Conservation (phyloP, 2,329 filamentous ascomycete genomes). For the Purpureocillium lavendulum region DNA sequence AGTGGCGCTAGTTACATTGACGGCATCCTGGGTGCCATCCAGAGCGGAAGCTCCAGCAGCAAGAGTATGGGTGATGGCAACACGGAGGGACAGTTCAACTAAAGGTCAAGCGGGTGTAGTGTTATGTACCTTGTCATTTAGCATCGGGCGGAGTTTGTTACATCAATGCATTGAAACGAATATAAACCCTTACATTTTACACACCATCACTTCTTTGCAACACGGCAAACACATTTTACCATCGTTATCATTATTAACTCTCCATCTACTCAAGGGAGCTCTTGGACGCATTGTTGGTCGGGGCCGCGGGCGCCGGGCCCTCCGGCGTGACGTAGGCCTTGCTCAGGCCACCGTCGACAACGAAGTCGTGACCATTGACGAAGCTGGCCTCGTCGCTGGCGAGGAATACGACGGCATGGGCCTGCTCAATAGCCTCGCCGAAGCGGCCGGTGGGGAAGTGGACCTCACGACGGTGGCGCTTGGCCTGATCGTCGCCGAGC, state of each 20-base stretch:
- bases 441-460: conserved; percentile 87
- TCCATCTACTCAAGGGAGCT: conserved; percentile 28
- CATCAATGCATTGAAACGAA: not conserved
- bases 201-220: too few relatives aligned
- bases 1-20: conserved; percentile 66
- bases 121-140: not conserved
- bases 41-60: conserved; percentile 81
- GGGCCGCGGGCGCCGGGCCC: conserved; percentile 44
- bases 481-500: conserved; percentile 78
- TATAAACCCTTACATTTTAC: too few relatives aligned
- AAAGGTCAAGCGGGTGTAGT: conserved; percentile 1
- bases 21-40: conserved; percentile 80
- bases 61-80: conserved; percentile 95
- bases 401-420: conserved; percentile 79
- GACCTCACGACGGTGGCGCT: conserved; percentile 74
- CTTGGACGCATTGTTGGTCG: conserved; percentile 52
- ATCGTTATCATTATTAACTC: too few relatives aligned
- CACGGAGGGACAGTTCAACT: conserved; percentile 64
- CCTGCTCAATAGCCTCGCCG: conserved; percentile 90
- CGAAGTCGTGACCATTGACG: conserved; percentile 85
- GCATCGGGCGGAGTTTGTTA: conserved; percentile 2
- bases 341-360: conserved; percentile 92
- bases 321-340: conserved; percentile 76
- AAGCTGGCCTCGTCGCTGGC: conserved; percentile 85
- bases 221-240: too few relatives aligned